Percentiles rank a stretch among this genome's conserved stretches.
These are phyloP conservation scores for Cryphonectria radicalis DNA, from an alignment of 2,329 filamentous ascomycete genomes.

Conservation along the genomic window DNA sequence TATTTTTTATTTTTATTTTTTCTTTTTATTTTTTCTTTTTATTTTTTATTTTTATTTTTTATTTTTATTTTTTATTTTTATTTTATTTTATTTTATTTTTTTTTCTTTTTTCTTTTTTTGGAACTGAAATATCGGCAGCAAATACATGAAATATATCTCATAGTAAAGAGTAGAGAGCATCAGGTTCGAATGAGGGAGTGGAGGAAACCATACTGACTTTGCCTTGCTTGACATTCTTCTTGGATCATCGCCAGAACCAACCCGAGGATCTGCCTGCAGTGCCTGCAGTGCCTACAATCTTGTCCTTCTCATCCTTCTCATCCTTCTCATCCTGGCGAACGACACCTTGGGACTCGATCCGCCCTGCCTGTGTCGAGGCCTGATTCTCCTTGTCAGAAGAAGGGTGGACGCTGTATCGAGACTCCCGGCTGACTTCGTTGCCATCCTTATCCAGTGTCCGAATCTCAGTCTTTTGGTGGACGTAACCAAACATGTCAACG, in stretches of 20 bases:
- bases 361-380: background rate
- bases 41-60: no score
- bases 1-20: no score
- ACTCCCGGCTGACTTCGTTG: slow-evolving; percentile 45
- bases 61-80: no score
- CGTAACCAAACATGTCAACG: slow-evolving; percentile 48
- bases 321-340: slow-evolving; percentile 25
- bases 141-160: background rate
- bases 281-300: slow-evolving; percentile 8
- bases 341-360: background rate
- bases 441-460: slow-evolving; percentile 48
- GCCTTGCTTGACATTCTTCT: background rate
- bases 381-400: background rate
- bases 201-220: background rate
- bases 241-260: slow-evolving; percentile 32
- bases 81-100: no score
- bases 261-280: slow-evolving; percentile 20
- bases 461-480: slow-evolving; percentile 47
- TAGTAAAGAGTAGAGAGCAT: background rate
- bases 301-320: slow-evolving; percentile 30
- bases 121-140: background rate
- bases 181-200: background rate
- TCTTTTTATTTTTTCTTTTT: no score
- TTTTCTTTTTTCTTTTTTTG: background rate
- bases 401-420: slow-evolving; percentile 37